A percentile compares a stretch with the other conserved stretches of the same genome.
Conservation (phyloP, 805 yeast genomes). For the Maudiozyma serrabonitensis region DNA sequence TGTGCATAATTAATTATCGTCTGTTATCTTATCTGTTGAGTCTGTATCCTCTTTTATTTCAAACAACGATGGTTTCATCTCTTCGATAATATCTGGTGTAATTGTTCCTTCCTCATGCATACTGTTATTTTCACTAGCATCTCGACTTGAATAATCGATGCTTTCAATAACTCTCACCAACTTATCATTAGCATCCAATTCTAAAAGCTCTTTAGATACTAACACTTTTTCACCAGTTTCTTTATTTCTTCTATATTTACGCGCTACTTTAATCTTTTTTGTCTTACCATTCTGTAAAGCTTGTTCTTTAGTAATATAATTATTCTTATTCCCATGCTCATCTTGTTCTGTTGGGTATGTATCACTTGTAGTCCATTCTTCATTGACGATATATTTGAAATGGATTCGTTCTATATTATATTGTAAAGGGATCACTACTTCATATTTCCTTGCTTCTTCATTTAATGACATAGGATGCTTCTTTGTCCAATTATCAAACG, state of each 20-base stretch:
- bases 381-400: slow-evolving; percentile 59
- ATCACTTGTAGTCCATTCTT: slow-evolving; percentile 44
- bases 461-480: not conserved
- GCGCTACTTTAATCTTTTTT: slow-evolving; percentile 28
- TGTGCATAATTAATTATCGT: no score
- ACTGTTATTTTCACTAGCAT: not conserved
- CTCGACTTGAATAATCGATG: not conserved
- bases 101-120: not conserved
- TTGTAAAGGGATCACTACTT: not conserved
- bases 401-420: slow-evolving; percentile 26
- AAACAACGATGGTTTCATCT: not conserved
- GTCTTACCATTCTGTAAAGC: slow-evolving; percentile 9
- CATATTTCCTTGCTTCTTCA: not conserved
- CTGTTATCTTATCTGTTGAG: not conserved
- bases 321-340: slow-evolving; percentile 35
- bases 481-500: slow-evolving; percentile 1
- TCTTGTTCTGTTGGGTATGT: slow-evolving; percentile 32
- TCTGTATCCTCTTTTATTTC: not conserved
- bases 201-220: slow-evolving; percentile 25
- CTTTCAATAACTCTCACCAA: slow-evolving; percentile 1
- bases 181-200: slow-evolving; percentile 8
- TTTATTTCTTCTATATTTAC: slow-evolving; percentile 32
- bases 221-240: slow-evolving; percentile 33
- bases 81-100: not conserved
- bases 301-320: slow-evolving; percentile 21